Percentiles rank a stretch among this genome's conserved stretches.
These are phyloP conservation scores for Porpolomopsis calyptriformis DNA, from an alignment of 768 basidiomycete genomes.

Conservation along the genomic window DNA sequence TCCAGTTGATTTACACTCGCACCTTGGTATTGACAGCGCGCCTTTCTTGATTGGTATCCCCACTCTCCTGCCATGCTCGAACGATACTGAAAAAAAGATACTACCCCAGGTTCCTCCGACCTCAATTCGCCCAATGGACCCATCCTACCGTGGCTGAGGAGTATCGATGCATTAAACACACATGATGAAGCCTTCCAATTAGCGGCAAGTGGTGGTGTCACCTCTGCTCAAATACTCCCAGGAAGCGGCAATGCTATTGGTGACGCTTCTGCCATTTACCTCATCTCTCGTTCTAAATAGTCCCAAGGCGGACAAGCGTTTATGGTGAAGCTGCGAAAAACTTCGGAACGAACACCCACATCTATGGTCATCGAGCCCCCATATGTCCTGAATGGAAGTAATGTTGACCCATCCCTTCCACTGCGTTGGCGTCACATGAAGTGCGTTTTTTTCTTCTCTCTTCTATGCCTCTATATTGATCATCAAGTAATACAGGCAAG, in stretches of 20 bases:
- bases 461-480: neutral
- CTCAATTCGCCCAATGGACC: conserved; percentile 58
- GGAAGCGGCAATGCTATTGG: conserved; percentile 71
- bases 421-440: conserved; percentile 77
- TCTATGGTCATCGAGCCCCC: conserved; percentile 85
- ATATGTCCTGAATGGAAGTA: conserved; percentile 41
- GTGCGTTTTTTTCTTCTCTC: conserved; percentile 26
- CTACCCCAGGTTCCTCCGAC: conserved; percentile 37
- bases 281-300: neutral
- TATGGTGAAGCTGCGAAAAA: conserved; percentile 74
- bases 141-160: conserved; percentile 68
- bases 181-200: conserved; percentile 68
- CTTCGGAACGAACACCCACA: conserved; percentile 60
- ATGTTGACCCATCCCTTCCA: conserved; percentile 27
- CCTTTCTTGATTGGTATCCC: conserved; percentile 41
- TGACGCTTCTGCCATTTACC: conserved; percentile 16
- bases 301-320: conserved; percentile 75
- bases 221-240: conserved; percentile 72
- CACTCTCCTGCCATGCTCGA: neutral
- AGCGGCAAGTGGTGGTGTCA: conserved; percentile 80
- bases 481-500: conserved; percentile 32
- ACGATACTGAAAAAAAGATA: neutral
- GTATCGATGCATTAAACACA: conserved; percentile 77
- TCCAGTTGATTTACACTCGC: conserved; percentile 66
- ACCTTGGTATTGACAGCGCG: conserved; percentile 60